phyloP scores from a whole-genome alignment of 1,284 basidiomycete species.

The Pyrrhoderma lamaoense region DNA sequence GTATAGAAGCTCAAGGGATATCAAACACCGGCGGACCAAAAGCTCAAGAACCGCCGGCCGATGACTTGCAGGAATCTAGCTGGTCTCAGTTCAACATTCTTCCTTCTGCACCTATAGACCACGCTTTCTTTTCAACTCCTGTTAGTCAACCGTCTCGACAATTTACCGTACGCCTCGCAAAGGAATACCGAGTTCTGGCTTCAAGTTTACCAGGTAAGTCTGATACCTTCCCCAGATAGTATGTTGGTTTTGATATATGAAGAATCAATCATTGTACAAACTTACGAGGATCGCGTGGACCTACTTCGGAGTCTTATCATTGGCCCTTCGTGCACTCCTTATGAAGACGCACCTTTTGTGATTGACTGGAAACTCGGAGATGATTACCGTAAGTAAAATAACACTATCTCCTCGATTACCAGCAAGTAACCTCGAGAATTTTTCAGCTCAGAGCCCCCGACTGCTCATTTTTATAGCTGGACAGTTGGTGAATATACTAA shows the following conservation, averaged over 20 bases:
- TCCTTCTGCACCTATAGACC: conserved; percentile 68
- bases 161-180: conserved; percentile 69
- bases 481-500: conserved; percentile 61
- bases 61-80: conserved; percentile 16
- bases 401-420: no score
- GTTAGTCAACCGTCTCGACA: conserved; percentile 59
- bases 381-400: conserved; percentile 47
- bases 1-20: no score
- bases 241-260: conserved; percentile 12
- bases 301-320: conserved; percentile 85
- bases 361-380: conserved; percentile 91
- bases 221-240: neutral
- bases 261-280: conserved; percentile 68
- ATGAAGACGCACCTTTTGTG: conserved; percentile 88
- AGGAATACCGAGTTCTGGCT: conserved; percentile 78
- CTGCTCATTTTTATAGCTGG: conserved; percentile 89
- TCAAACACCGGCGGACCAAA: no score
- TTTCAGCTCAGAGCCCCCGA: conserved; percentile 65
- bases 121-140: conserved; percentile 64
- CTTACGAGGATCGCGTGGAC: conserved; percentile 79
- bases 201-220: conserved; percentile 70
- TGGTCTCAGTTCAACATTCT: conserved; percentile 80
- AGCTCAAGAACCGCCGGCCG: no score
- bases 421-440: no score
- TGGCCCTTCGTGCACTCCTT: conserved; percentile 90